phyloP scores from a whole-genome alignment of 78 protist species.

The Protostelium mycophagum region DNA sequence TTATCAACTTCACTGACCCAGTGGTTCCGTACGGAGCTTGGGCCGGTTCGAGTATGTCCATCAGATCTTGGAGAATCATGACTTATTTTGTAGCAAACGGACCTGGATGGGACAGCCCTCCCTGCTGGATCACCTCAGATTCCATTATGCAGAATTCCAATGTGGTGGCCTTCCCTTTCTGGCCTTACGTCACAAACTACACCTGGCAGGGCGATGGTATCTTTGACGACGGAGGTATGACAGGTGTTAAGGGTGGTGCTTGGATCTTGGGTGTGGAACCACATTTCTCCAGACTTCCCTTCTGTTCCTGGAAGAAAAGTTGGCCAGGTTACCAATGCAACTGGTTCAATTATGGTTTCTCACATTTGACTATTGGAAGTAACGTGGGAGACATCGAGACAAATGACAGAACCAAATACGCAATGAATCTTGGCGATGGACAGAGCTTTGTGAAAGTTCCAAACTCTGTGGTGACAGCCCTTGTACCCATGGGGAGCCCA shows the following conservation, averaged over 20 bases:
- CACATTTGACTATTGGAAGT: not conserved
- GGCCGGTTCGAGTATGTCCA: not conserved
- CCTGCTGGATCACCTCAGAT: not conserved
- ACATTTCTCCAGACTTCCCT: not conserved
- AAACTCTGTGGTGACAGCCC: not conserved
- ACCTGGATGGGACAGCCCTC: not conserved
- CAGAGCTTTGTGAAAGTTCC: not conserved
- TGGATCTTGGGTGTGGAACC: not conserved
- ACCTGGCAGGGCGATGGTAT: too few relatives aligned
- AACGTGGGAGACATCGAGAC: not conserved
- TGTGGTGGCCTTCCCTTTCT: not conserved
- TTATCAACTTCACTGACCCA: not conserved
- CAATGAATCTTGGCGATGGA: too few relatives aligned
- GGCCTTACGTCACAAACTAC: not conserved
- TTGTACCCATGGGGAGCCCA: not conserved
- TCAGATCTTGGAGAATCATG: not conserved
- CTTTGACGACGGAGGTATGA: not conserved
- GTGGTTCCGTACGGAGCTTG: not conserved
- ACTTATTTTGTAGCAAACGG: not conserved
- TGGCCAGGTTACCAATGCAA: not conserved
- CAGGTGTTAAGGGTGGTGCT: not conserved
- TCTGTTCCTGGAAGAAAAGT: not conserved
- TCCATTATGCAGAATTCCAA: not conserved
- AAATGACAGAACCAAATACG: too few relatives aligned
- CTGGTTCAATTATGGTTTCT: not conserved